Evolutionary conservation across 2,329 filamentous ascomycete species (phyloP), one percentile per base, ranked within the genome.

Genomic region (Magnaporthiopsis poae): DNA sequence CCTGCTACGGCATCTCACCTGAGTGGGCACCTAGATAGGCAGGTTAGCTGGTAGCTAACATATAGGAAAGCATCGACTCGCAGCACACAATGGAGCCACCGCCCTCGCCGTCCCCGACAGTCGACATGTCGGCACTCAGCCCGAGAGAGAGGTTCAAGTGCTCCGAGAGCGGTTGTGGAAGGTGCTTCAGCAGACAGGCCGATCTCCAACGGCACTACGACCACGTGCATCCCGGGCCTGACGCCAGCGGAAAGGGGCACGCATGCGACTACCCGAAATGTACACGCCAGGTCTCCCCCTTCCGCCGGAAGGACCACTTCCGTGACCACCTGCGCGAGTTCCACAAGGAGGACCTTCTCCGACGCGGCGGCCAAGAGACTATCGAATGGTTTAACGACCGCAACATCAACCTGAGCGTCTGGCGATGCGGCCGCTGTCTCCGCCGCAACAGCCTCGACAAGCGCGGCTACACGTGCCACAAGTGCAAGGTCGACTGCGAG

Each of bases 291-390:
- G 71, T 72, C 7, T 74, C 78, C 2, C 80, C 83, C 1, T 86
- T 86, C 71, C 77, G 78, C 69, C 80, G 84, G 46, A 79, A 81
- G 39, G 84, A 87, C 69, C 84, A 86, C 74, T 84, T 80, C 71
- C 79, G 84, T 56, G 83, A 85, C 67, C 84, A 87, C 72, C 78
- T 84, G 56, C 80, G 84, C 39, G 80, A 83, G 62, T 84, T 77
- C 68, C 84, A 87, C 76, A 77, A 77, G 66, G 84, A 87, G 71
- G 82, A 85, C 68, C 78, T 84, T 46, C 75, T 78, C 70, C 81
- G 81, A 75, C 80, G 81, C 25, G 79, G 80, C 35, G 73, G 73
- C 29, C 36, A 64, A 1, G 56, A 52, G 25, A 25, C 25, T 35
- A 61, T 60, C 1, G 76, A 75, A 68, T 81, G 78, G 79, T 71